Conservation (phyloP, 768 basidiomycete genomes). For the Lactifluus pinguis region DNA sequence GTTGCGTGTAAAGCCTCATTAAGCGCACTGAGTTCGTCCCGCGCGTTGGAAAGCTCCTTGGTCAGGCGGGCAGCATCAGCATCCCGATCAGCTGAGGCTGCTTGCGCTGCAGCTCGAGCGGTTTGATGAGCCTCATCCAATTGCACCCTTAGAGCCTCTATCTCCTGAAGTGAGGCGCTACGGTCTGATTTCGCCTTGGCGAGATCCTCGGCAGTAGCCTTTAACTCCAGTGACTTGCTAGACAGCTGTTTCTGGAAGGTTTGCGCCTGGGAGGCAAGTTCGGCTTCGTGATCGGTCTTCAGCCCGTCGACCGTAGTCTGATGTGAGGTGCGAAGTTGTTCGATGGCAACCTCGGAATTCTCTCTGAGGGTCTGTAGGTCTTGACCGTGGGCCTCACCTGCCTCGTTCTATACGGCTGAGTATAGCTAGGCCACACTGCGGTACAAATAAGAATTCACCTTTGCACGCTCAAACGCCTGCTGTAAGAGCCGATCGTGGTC, state of each 20-base stretch:
- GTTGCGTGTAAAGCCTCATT: constrained; percentile 60
- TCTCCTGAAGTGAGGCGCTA: constrained; percentile 43
- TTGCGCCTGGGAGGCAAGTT: constrained; percentile 47
- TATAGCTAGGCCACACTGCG: background rate
- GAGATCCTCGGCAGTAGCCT: constrained; percentile 79
- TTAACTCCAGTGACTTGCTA: constrained; percentile 59
- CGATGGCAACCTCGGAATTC: constrained; percentile 54
- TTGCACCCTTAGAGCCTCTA: constrained; percentile 49
- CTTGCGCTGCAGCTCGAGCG: constrained; percentile 27
- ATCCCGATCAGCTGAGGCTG: constrained; percentile 39
- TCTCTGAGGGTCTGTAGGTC: constrained; percentile 66
- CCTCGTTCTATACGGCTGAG: constrained; percentile 46
- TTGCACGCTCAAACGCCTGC: constrained; percentile 70
- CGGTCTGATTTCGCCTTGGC: constrained; percentile 59
- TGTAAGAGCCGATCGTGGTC: constrained; percentile 55
- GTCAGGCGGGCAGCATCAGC: constrained; percentile 47
- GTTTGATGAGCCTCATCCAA: constrained; percentile 52
- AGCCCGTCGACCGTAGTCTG: constrained; percentile 50
- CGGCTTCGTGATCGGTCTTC: constrained; percentile 53
- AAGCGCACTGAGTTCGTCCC: constrained; percentile 58
- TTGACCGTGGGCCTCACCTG: constrained; percentile 54
- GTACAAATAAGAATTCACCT: constrained; percentile 36
- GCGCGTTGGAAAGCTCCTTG: constrained; percentile 50
- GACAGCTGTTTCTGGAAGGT: constrained; percentile 54
- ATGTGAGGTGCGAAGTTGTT: constrained; percentile 60